These are phyloP conservation scores for Trichoderma sp. DNA, from an alignment of 2,329 filamentous ascomycete genomes.

Conservation along the genomic window DNA sequence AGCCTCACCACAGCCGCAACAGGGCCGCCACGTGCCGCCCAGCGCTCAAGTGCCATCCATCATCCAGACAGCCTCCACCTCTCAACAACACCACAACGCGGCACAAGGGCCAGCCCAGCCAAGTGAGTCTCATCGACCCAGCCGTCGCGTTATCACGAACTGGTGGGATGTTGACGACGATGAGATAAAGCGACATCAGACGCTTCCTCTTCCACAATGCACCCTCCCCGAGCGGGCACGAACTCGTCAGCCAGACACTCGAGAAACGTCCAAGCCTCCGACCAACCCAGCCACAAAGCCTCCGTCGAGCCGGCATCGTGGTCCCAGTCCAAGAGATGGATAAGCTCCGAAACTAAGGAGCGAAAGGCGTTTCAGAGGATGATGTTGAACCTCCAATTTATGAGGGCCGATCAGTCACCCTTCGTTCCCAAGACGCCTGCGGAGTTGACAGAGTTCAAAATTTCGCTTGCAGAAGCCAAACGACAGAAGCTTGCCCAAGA, in stretches of 20 bases:
- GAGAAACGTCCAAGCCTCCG: background rate
- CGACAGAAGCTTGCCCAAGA: conserved; percentile 34
- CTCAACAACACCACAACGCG: conserved; percentile 2
- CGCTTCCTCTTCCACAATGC: conserved; percentile 8
- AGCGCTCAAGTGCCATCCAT: background rate
- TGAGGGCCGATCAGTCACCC: conserved; percentile 43
- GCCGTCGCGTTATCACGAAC: background rate
- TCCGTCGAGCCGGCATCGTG: conserved; percentile 37
- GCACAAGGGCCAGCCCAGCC: conserved; percentile 2
- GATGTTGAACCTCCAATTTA: conserved; percentile 41
- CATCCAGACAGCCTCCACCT: no score
- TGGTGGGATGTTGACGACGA: background rate
- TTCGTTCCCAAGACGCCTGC: conserved; percentile 42
- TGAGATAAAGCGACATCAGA: background rate
- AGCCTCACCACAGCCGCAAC: background rate
- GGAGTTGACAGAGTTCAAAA: conserved; percentile 41
- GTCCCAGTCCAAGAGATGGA: conserved; percentile 47
- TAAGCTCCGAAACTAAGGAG: conserved; percentile 41
- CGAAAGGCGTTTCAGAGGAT: conserved; percentile 43
- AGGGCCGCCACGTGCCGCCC: background rate
- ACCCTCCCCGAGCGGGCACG: background rate
- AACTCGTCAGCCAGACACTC: background rate
- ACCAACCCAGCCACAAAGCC: background rate
- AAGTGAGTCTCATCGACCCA: conserved; percentile 7
- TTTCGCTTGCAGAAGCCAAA: conserved; percentile 36